Evolutionary conservation across 2,329 filamentous ascomycete genomes (phyloP), one percentile per base, ranked within the genome.

Genomic region (Cryphonectria radicalis): DNA sequence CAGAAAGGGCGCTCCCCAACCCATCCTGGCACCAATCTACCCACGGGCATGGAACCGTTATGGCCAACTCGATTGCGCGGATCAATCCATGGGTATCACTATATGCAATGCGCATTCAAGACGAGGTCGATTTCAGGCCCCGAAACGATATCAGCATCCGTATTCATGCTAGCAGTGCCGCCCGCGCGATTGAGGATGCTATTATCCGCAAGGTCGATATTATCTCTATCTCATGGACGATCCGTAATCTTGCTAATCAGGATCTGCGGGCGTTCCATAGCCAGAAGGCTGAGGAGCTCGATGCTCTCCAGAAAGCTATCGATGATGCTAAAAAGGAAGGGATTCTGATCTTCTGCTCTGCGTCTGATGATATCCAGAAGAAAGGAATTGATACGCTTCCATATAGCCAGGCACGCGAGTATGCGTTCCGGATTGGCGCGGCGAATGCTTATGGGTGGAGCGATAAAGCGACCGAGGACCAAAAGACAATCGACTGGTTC

Each of bases 21-120:
- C 55, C 59, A 8, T 53, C 65, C 65, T 67, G 65, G 65, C 53
- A 67, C 55, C 65, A 67, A 35, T 67, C 65, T 22, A 67, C 53
- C 22, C 55, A 67, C 8, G 55, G 66, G 22, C 66, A 67, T 5
- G 66, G 66, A 4, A 67, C 66, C 22, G 35, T 67, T 8, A 67
- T 67, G 66, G 66, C 53, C 37, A 67, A 57, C n/a, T 60, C 53
- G 2, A 60, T 67, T 3, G 22, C 46, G 10, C 66, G 66, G 13
- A 8, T 67, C 5, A 67, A 67, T 19, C 66, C 66, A 1, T 67
- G 66, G 66, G 55, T 67, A 7, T 67, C 25, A 2, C 55, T 60
- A n/a, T 67, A 67, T 25, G 66, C 37, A 4, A 67, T 67, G 53
- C 66, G 66, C 22, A 67, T 67, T 11, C 55, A 67, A 11, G 66